Evolutionary conservation across 495 filamentous ascomycete species (phyloP).

Genomic region (Staphylotrichum longicolle): DNA sequence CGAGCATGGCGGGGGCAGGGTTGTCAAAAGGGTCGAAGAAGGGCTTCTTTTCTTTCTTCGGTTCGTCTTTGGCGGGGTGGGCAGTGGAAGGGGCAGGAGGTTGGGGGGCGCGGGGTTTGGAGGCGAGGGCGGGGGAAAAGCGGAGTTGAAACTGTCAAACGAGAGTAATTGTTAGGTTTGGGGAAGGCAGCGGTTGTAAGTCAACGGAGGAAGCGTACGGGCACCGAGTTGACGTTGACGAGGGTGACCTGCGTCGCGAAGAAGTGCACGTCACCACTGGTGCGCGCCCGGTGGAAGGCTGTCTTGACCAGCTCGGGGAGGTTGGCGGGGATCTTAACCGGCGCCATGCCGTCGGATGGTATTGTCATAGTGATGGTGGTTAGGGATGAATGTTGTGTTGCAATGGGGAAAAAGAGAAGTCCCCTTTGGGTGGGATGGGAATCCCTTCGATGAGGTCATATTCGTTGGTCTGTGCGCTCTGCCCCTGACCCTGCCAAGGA

Average conservation of each 20-base stretch:
- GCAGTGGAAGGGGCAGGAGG: neutral
- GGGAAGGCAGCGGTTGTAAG: too few relatives aligned
- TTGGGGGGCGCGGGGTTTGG: constrained; percentile 58
- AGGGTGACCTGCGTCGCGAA: constrained; percentile 58
- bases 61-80: neutral
- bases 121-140: constrained; percentile 71
- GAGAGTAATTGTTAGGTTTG: too few relatives aligned
- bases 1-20: constrained; percentile 59
- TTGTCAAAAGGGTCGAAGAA: constrained; percentile 67
- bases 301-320: constrained; percentile 55
- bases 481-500: constrained; percentile 6
- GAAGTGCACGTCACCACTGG: constrained; percentile 55
- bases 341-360: constrained; percentile 23
- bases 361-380: constrained; percentile 16
- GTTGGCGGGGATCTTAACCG: constrained; percentile 30
- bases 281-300: constrained; percentile 54
- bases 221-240: constrained; percentile 52
- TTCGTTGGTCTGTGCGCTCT: constrained; percentile 25
- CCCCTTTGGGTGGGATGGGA: constrained; percentile 4
- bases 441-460: constrained; percentile 41
- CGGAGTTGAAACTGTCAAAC: constrained; percentile 63
- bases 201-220: constrained; percentile 37
- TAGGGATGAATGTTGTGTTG: neutral
- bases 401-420: constrained; percentile 9
- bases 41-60: neutral